A percentile compares a stretch with the other conserved stretches of the same genome.
phyloP scores from a whole-genome alignment of 1,284 basidiomycete genomes.

The Rhodotorula sp. region DNA sequence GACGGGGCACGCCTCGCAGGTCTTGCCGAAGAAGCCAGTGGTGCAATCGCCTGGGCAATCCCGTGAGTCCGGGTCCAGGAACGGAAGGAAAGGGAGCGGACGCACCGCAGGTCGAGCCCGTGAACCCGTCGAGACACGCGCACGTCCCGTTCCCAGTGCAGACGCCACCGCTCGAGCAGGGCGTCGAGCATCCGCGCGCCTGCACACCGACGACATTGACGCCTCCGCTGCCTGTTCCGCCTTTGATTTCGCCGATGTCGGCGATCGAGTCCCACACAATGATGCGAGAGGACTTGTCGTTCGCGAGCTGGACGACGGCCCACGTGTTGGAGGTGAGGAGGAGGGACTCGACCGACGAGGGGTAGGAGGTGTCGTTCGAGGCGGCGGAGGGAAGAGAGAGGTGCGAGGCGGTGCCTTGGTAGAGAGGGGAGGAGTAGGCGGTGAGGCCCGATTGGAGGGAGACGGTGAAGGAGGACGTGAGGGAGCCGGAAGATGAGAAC shows the following conservation, averaged over 20 bases:
- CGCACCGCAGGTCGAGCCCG: conserved; percentile 64
- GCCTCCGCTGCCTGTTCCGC: conserved; percentile 13
- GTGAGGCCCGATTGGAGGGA: conserved; percentile 25
- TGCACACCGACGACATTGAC: conserved; percentile 26
- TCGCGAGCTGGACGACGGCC: conserved; percentile 25
- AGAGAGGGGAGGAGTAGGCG: conserved; percentile 36
- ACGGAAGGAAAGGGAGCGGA: not conserved
- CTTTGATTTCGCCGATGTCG: conserved; percentile 31
- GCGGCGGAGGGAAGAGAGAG: conserved; percentile 20
- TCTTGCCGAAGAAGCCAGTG: conserved; percentile 68
- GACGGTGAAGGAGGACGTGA: conserved; percentile 30
- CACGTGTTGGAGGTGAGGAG: conserved; percentile 28
- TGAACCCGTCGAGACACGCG: conserved; percentile 69
- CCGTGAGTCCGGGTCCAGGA: fast-evolving
- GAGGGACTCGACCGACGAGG: conserved; percentile 8
- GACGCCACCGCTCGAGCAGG: conserved; percentile 68
- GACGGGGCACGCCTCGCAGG: conserved; percentile 66
- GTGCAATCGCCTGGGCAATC: conserved; percentile 62
- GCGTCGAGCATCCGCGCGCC: conserved; percentile 43
- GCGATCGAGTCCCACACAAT: conserved; percentile 41
- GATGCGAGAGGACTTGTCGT: conserved; percentile 18
- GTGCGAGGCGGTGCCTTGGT: conserved; percentile 27
- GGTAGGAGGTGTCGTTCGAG: not conserved
- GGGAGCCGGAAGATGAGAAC: conserved; percentile 31
- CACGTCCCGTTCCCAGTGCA: conserved; percentile 70